phyloP scores from a whole-genome alignment of 139 green algal species.

The Bryopsis sp. region DNA sequence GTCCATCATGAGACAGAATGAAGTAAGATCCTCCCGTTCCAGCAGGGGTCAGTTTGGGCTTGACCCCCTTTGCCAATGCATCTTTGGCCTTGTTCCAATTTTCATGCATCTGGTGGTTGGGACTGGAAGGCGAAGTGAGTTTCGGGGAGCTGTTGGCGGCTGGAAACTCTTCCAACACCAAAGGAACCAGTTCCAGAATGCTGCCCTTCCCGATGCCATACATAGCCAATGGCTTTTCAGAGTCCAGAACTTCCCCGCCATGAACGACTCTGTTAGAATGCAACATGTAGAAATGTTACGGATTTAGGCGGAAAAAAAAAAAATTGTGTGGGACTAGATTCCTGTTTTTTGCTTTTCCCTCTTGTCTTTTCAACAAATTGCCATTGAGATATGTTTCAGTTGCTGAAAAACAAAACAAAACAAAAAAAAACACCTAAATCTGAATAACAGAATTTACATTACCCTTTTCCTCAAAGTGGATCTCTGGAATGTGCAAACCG shows the following conservation, averaged over 20 bases:
- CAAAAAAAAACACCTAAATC: too few relatives aligned
- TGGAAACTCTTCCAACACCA: neutral
- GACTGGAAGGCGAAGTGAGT: constrained; percentile 34
- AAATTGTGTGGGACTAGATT: too few relatives aligned
- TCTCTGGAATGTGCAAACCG: too few relatives aligned
- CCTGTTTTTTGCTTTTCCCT: too few relatives aligned
- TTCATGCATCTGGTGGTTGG: constrained; percentile 30
- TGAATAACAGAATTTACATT: too few relatives aligned
- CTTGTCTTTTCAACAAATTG: too few relatives aligned
- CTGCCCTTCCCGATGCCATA: constrained; percentile 24
- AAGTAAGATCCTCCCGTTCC: constrained; percentile 52
- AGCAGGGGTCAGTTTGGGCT: constrained; percentile 38
- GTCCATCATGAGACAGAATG: constrained; percentile 17
- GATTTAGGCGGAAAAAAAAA: too few relatives aligned
- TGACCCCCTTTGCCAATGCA: constrained; percentile 24
- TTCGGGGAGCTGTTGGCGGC: constrained; percentile 27
- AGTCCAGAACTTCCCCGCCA: constrained; percentile 6
- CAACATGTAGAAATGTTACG: too few relatives aligned
- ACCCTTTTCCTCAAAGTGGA: too few relatives aligned
- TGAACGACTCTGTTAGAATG: constrained; percentile 16
- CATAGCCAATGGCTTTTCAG: constrained; percentile 21
- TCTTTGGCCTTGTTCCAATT: constrained; percentile 26
- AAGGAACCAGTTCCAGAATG: constrained; percentile 18
- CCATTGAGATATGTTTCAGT: too few relatives aligned
- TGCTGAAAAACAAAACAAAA: too few relatives aligned